Conservation (phyloP, 768 basidiomycete genomes). For the Macrolepiota fuliginosa region DNA sequence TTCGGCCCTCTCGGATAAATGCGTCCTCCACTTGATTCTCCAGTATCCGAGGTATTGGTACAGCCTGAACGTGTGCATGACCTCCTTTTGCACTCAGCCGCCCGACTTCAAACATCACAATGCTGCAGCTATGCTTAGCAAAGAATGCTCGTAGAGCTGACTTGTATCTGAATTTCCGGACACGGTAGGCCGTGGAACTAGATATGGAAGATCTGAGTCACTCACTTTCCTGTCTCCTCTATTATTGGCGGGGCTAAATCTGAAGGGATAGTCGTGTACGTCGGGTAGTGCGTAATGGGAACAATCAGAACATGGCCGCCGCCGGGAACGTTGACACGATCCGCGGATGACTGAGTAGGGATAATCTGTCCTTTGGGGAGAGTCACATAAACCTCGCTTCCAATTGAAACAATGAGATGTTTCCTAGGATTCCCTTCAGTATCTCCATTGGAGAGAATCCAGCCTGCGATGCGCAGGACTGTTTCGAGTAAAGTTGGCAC, state of each 20-base stretch:
- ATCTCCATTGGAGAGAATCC: neutral
- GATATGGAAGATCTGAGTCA: neutral
- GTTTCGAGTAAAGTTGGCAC: slow-evolving; percentile 24
- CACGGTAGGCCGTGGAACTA: neutral
- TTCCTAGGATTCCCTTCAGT: slow-evolving; percentile 53
- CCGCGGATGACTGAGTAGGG: slow-evolving; percentile 63
- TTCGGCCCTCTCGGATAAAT: slow-evolving; percentile 70
- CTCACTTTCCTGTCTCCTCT: slow-evolving; percentile 75
- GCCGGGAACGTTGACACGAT: slow-evolving; percentile 70
- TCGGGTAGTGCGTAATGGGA: slow-evolving; percentile 91
- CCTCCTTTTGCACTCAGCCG: slow-evolving; percentile 83
- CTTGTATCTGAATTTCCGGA: slow-evolving; percentile 60
- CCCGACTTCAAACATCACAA: slow-evolving; percentile 87
- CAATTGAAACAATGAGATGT: slow-evolving; percentile 94
- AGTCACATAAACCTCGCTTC: slow-evolving; percentile 90
- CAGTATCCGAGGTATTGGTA: slow-evolving; percentile 70
- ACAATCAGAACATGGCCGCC: slow-evolving; percentile 96
- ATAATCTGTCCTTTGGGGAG: slow-evolving; percentile 96
- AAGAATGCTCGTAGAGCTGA: slow-evolving; percentile 70
- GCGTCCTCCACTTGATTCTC: slow-evolving; percentile 63
- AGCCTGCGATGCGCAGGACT: neutral
- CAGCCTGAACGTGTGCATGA: slow-evolving; percentile 90
- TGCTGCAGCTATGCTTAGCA: slow-evolving; percentile 60
- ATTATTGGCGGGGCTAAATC: slow-evolving; percentile 75
- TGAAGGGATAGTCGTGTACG: slow-evolving; percentile 75